A percentile compares a stretch with the other conserved stretches of the same genome.
Conservation (phyloP, 176 grass and related monocot species). For the Oryza longistaminata region DNA sequence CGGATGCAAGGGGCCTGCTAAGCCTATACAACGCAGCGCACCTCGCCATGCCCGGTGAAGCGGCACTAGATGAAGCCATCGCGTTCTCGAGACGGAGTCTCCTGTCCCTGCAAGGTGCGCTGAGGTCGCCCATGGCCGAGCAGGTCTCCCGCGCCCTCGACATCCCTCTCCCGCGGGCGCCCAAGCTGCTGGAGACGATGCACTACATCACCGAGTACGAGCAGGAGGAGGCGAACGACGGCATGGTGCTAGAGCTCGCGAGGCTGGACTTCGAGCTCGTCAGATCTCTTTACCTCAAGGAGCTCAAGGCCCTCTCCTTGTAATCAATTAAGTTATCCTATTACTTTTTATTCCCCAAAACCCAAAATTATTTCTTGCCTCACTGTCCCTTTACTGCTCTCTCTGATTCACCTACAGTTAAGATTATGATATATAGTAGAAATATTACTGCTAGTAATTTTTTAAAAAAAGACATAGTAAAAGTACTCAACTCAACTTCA, state of each 20-base stretch:
- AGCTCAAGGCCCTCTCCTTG: constrained; percentile 1
- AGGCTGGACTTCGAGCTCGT: not conserved
- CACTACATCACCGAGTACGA: not conserved
- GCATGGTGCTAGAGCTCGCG: not conserved
- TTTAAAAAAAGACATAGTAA: no score
- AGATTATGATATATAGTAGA: no score
- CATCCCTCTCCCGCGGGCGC: not conserved
- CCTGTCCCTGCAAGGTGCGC: not conserved
- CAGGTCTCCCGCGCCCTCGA: constrained; percentile 11
- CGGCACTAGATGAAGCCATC: not conserved
- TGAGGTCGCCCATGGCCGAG: not conserved
- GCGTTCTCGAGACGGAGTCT: not conserved
- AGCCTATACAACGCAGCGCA: not conserved
- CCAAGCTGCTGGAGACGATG: not conserved
- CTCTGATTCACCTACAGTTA: no score
- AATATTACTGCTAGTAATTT: no score
- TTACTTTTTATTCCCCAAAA: no score
- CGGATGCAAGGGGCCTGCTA: not conserved
- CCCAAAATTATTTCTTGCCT: no score
- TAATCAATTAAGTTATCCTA: no score
- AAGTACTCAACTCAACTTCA: no score
- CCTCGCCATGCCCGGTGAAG: not conserved
- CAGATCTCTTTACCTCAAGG: not conserved
- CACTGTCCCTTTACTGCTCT: no score
- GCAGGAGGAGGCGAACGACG: not conserved